Conservation (phyloP, 2,329 filamentous ascomycete species). For the Zasmidium citrigriseum region DNA sequence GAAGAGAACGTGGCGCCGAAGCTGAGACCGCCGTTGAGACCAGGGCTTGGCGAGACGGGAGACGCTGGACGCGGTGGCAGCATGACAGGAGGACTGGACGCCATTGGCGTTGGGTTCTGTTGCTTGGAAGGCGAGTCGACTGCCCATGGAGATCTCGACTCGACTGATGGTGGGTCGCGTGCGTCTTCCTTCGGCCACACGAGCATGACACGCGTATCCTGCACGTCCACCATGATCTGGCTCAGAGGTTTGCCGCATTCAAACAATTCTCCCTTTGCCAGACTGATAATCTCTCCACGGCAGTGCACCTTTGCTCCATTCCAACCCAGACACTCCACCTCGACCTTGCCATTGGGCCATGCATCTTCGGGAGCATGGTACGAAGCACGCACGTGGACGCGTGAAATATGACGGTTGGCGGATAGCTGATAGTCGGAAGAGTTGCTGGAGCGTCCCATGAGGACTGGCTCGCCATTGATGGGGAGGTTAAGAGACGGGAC, state of each 20-base stretch:
- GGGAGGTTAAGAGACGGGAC: constrained; percentile 82
- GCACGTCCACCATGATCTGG: constrained; percentile 94
- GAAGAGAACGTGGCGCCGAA: constrained; percentile 44
- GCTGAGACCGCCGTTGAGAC: constrained; percentile 33
- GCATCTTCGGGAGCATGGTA: constrained; percentile 71
- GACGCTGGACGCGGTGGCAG: constrained; percentile 64
- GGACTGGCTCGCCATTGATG: constrained; percentile 75
- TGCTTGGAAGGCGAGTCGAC: constrained; percentile 64
- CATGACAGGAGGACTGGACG: constrained; percentile 63
- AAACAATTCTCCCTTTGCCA: constrained; percentile 86
- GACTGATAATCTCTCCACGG: constrained; percentile 80
- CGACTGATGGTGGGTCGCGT: constrained; percentile 49
- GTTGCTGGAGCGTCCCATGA: constrained; percentile 91
- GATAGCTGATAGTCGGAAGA: constrained; percentile 95
- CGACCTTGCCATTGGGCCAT: constrained; percentile 74
- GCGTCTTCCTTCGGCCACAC: constrained; percentile 72
- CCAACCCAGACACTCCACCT: constrained; percentile 92
- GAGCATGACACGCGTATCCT: constrained; percentile 85
- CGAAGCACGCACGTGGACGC: constrained; percentile 85
- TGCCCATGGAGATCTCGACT: constrained; percentile 62
- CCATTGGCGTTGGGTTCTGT: constrained; percentile 46
- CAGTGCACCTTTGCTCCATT: constrained; percentile 94
- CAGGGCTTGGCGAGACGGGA: constrained; percentile 72
- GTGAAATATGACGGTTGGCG: constrained; percentile 86
- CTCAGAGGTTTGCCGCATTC: constrained; percentile 83